Percentiles rank a stretch among this genome's conserved stretches.
phyloP scores from a whole-genome alignment of 2,329 filamentous ascomycete species.

The Colletotrichum sp. region DNA sequence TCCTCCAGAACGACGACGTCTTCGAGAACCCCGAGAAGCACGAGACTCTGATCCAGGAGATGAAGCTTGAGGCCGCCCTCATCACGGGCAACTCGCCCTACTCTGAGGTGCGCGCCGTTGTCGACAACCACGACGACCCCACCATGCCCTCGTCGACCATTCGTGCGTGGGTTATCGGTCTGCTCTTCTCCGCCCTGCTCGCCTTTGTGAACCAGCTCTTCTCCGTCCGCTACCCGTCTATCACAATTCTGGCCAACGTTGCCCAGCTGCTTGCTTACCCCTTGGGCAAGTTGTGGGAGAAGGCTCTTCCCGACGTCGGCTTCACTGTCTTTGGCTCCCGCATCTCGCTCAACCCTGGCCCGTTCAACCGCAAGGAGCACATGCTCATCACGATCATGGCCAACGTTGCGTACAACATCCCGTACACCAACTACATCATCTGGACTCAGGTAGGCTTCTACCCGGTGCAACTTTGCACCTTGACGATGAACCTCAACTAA shows the following conservation, averaged over 20 bases:
- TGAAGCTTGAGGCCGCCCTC: constrained; percentile 37
- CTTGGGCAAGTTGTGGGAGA: constrained; percentile 37
- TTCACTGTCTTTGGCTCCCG: constrained; percentile 35
- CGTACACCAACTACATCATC: constrained; percentile 49
- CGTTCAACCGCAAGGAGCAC: constrained; percentile 59
- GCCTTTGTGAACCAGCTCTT: constrained; percentile 42
- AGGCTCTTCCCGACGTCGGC: constrained; percentile 35
- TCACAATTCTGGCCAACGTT: constrained; percentile 40
- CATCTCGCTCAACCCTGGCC: constrained; percentile 50
- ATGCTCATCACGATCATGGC: constrained; percentile 60
- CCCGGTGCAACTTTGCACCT: neutral
- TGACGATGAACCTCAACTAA: neutral
- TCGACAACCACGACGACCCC: constrained; percentile 42
- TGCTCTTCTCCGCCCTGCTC: constrained; percentile 35
- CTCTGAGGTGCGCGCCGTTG: constrained; percentile 43
- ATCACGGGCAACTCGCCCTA: constrained; percentile 36
- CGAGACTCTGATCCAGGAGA: constrained; percentile 33
- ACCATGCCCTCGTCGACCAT: constrained; percentile 39
- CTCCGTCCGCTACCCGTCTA: constrained; percentile 39
- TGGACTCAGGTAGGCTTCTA: constrained; percentile 40
- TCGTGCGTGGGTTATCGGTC: constrained; percentile 38
- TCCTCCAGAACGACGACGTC: constrained; percentile 36
- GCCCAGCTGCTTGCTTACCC: constrained; percentile 43
- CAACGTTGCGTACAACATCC: constrained; percentile 48
- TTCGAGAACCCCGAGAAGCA: constrained; percentile 41